Evolutionary conservation across 1,139 yeast species (phyloP).

Genomic region (Protomyces arabidopsidicola): DNA sequence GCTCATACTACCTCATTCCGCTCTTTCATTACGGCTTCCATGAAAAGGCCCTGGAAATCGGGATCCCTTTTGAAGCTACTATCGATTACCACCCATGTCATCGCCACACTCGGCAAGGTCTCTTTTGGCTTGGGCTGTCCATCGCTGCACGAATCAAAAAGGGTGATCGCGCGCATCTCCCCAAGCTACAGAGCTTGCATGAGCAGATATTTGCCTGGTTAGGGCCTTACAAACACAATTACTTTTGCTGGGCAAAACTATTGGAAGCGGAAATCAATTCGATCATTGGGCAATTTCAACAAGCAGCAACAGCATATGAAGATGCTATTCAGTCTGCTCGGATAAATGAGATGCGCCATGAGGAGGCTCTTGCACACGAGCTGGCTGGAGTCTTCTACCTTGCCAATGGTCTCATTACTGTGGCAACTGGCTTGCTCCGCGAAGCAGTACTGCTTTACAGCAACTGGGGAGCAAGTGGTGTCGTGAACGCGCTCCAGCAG

Average conservation of each 20-base stretch:
- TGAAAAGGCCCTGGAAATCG: conserved; percentile 23
- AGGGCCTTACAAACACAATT: conserved; percentile 8
- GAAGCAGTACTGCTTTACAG: conserved; percentile 9
- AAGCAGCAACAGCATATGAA: conserved; percentile 26
- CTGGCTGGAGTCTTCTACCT: conserved; percentile 26
- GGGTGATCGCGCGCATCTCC: background rate
- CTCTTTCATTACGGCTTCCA: conserved; percentile 26
- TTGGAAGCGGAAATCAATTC: conserved; percentile 29
- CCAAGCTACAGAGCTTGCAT: conserved; percentile 25
- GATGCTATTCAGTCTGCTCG: conserved; percentile 9
- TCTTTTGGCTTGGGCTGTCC: conserved; percentile 25
- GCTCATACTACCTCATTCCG: background rate
- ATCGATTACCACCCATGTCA: conserved; percentile 18
- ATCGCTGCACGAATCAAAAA: conserved; percentile 3
- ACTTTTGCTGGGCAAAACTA: conserved; percentile 17
- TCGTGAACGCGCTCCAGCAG: background rate
- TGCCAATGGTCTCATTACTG: conserved; percentile 17
- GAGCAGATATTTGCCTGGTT: background rate
- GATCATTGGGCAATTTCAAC: conserved; percentile 23
- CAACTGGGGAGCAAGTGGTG: conserved; percentile 29
- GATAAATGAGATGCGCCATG: conserved; percentile 6
- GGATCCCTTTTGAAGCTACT: background rate
- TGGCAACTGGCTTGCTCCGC: conserved; percentile 24
- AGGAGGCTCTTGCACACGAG: conserved; percentile 16
- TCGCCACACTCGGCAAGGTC: conserved; percentile 5